Evolutionary conservation across 2,329 filamentous ascomycete genomes (phyloP), one percentile per base, ranked within the genome.

Genomic region (Cercospora sp.): DNA sequence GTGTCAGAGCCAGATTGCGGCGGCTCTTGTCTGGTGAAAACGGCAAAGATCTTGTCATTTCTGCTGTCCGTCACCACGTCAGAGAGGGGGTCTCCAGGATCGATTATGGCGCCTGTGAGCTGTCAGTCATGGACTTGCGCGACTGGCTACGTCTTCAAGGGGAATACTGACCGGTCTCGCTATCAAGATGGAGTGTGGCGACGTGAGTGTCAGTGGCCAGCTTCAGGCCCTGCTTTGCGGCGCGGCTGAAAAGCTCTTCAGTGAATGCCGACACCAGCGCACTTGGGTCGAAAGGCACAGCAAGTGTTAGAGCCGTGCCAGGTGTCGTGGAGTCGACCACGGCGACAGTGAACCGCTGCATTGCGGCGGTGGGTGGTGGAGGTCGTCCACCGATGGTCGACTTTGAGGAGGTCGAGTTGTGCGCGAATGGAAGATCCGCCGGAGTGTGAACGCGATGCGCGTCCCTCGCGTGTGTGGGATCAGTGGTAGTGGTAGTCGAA

Each of bases 31-130:
- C 55, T 68, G 65, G 39, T 68, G 64, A 69, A 71, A 8, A 70
- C 69, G 3, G 75, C 76, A 60, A 73, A 76, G 16, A 78, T 48
- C 28, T 64, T 70, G 36, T 77, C 76, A 6, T 23, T 65, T 30
- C 66, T 66, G 5, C 69, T 63, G 33, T 73, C 69, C 5, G 63
- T 51, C 31, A 76, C 60, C 3, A 75, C 67, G 66, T 77, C 72
- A 1, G 69, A 68, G 9, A 78, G 70, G 4, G 73, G 36, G 60
- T 78, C 76, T n/a, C 74, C 69, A 3, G 26, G 39, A 60, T 77
- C 75, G 16, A 77, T 67, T 30, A 76, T 70, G n/a, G 76, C 72
- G 12, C 76, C 75, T 66, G 63, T 42, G 33, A 60, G 51, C n/a
- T 51, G 48, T 33, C 28, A 58, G 55, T 30, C n/a, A 48, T 26